A percentile compares a stretch with the other conserved stretches of the same genome.
Conservation (phyloP, 371 early-diverging fungal species). For the Syncephalastrum monosporum region DNA sequence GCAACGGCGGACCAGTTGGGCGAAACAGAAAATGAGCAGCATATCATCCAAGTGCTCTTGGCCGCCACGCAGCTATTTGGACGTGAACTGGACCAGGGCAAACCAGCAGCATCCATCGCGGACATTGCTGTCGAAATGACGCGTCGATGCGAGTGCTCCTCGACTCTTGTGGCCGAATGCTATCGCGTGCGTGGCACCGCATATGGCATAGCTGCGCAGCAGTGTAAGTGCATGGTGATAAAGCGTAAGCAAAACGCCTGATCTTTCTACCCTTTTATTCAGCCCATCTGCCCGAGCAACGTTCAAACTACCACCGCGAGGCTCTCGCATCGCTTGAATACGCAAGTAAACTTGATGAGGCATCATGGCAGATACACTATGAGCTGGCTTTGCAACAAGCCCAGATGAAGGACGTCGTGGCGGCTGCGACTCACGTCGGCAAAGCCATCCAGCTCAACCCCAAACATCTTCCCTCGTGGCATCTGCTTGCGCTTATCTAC, state of each 20-base stretch:
- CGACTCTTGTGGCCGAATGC: constrained; percentile 19
- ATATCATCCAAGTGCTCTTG: constrained; percentile 39
- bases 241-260: background rate
- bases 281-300: constrained; percentile 51
- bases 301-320: constrained; percentile 57
- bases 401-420: constrained; percentile 67
- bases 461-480: constrained; percentile 74
- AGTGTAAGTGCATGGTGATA: constrained; percentile 37
- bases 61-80: constrained; percentile 46
- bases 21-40: constrained; percentile 7
- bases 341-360: constrained; percentile 17
- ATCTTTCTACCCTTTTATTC: too few species aligned
- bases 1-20: too few species aligned
- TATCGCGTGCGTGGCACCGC: constrained; percentile 58
- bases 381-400: constrained; percentile 80
- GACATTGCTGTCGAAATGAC: constrained; percentile 27
- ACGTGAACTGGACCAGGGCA: constrained; percentile 39
- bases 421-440: constrained; percentile 60
- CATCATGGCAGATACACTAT: constrained; percentile 64
- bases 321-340: constrained; percentile 49
- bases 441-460: constrained; percentile 63
- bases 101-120: constrained; percentile 38
- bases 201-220: constrained; percentile 58
- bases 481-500: constrained; percentile 76
- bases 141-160: background rate